Evolutionary conservation across 768 basidiomycete genomes (phyloP).

Genomic region (Lentinula detonsa): DNA sequence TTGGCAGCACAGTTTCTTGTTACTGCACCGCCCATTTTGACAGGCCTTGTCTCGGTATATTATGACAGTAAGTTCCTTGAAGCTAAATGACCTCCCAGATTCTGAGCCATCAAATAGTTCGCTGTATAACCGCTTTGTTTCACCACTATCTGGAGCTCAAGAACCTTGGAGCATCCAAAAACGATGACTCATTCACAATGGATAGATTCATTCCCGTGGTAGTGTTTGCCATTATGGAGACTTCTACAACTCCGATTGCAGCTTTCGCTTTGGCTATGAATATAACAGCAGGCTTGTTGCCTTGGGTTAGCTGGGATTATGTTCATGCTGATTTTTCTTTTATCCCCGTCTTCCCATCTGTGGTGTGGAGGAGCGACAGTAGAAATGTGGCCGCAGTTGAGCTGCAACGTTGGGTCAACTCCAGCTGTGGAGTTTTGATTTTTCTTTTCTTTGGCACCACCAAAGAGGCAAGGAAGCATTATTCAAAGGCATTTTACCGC

Average conservation of each 20-base stretch:
- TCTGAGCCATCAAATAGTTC: background rate
- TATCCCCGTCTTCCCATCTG: conserved; percentile 11
- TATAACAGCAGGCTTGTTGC: conserved; percentile 17
- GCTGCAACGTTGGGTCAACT: background rate
- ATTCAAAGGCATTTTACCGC: background rate
- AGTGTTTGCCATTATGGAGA: conserved; percentile 34
- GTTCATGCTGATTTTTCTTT: conserved; percentile 27
- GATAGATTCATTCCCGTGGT: conserved; percentile 43
- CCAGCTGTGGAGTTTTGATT: background rate
- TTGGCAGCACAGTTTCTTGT: conserved; percentile 18
- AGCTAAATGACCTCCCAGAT: background rate
- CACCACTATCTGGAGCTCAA: background rate
- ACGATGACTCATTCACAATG: conserved; percentile 19
- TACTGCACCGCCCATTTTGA: conserved; percentile 18
- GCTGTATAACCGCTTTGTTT: background rate
- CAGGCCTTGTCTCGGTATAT: conserved; percentile 21
- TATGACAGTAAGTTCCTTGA: conserved; percentile 25
- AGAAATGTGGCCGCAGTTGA: background rate
- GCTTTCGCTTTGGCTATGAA: conserved; percentile 25
- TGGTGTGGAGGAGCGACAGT: background rate
- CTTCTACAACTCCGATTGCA: conserved; percentile 33
- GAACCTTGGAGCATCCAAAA: background rate
- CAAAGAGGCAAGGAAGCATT: background rate
- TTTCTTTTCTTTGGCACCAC: background rate
- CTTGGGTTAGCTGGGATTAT: conserved; percentile 38